Conservation (phyloP, 371 early-diverging fungal genomes). For the Circinella umbellata region DNA sequence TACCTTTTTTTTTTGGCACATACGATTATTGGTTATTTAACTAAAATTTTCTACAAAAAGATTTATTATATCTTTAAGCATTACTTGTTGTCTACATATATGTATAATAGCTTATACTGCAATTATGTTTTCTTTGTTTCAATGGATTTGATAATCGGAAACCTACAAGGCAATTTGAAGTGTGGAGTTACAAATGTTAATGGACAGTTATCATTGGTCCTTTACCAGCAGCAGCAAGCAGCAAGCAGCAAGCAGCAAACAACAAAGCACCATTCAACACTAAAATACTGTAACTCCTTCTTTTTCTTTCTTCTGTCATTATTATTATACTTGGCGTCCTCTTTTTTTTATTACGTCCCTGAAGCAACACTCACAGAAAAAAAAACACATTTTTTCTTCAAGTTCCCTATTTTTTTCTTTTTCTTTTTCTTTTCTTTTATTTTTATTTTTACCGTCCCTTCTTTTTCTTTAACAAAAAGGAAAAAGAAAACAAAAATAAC, state of each 20-base stretch:
- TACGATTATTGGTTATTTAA: too few relatives aligned
- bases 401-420: background rate
- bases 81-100: too few relatives aligned
- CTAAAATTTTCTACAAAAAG: too few relatives aligned
- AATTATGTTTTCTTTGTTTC: too few relatives aligned
- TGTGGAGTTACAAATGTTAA: too few relatives aligned
- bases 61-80: too few relatives aligned
- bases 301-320: background rate
- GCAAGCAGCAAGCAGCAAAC: background rate
- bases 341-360: slow-evolving; percentile 1
- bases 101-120: too few relatives aligned
- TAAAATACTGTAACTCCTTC: background rate
- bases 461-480: background rate
- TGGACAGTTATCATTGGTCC: too few relatives aligned
- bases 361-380: background rate
- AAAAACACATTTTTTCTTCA: background rate
- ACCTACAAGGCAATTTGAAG: too few relatives aligned
- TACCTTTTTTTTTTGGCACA: too few relatives aligned
- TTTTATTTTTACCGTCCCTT: background rate
- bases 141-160: too few relatives aligned
- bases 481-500: too few relatives aligned
- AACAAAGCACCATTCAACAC: background rate
- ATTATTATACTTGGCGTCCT: background rate
- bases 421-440: background rate
- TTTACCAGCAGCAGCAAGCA: background rate